Conservation (phyloP, 352 stramenopile species). For the Aphanomyces astaci region DNA sequence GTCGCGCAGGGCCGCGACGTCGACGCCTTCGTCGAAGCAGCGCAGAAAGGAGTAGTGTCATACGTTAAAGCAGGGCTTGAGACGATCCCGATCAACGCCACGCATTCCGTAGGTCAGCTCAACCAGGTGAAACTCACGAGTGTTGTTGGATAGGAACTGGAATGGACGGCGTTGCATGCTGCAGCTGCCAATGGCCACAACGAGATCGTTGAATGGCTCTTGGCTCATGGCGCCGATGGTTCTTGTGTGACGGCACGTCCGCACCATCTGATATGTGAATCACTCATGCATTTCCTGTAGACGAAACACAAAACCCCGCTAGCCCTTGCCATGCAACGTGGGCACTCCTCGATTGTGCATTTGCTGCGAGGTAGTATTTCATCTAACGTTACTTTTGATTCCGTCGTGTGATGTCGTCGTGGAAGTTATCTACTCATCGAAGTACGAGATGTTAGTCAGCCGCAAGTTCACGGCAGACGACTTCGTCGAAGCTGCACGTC, state of each 20-base stretch:
- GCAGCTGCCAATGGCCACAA: slow-evolving; percentile 50
- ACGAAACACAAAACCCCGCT: slow-evolving; percentile 15
- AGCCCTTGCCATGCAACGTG: background rate
- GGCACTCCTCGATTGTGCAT: slow-evolving; percentile 1
- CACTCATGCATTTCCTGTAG: background rate
- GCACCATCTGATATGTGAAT: too few relatives aligned
- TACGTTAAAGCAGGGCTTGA: background rate
- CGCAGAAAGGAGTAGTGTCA: background rate
- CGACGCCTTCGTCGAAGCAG: slow-evolving; percentile 14
- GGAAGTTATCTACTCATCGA: background rate
- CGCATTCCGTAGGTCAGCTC: background rate
- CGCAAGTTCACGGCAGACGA: slow-evolving; percentile 7
- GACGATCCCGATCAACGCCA: slow-evolving; percentile 2
- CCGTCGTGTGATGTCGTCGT: too few relatives aligned
- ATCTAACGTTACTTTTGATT: too few relatives aligned
- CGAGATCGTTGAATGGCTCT: slow-evolving; percentile 43
- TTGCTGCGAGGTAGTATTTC: slow-evolving; percentile 5
- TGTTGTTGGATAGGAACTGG: slow-evolving; percentile 33
- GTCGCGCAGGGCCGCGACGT: background rate
- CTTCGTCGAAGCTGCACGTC: slow-evolving; percentile 10
- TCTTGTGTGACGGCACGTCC: background rate
- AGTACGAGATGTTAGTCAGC: background rate
- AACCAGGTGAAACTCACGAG: background rate
- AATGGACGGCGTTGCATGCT: slow-evolving; percentile 66
- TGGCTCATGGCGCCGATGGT: slow-evolving; percentile 42